phyloP scores from a whole-genome alignment of 208 protist genomes.

The Blastocrithidia nonstop region DNA sequence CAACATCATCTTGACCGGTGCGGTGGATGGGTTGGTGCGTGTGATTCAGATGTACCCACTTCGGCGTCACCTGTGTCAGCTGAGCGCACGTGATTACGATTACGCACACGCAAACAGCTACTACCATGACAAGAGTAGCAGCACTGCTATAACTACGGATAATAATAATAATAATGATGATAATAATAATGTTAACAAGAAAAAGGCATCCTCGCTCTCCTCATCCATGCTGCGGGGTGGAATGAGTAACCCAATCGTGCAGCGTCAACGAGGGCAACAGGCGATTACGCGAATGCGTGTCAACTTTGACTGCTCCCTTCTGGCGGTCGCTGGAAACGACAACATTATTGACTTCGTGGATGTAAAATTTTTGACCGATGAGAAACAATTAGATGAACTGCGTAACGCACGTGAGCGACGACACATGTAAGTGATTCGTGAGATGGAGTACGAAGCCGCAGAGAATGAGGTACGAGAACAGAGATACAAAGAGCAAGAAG shows the following conservation, averaged over 20 bases:
- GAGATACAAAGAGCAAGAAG: constrained; percentile 2
- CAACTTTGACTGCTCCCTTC: constrained; percentile 45
- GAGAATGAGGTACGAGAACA: constrained; percentile 14
- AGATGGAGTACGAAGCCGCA: constrained; percentile 36
- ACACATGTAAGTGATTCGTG: constrained; percentile 53
- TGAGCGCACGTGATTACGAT: constrained; percentile 72
- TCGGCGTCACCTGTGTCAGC: constrained; percentile 69
- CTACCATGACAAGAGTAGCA: constrained; percentile 6
- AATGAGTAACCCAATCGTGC: constrained; percentile 18
- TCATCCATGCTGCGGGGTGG: constrained; percentile 7
- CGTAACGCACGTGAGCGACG: constrained; percentile 58
- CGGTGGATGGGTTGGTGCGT: constrained; percentile 73
- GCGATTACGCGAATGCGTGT: constrained; percentile 65
- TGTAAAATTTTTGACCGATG: constrained; percentile 70
- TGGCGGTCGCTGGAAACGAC: constrained; percentile 64
- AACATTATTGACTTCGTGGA: constrained; percentile 84
- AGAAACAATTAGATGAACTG: constrained; percentile 50
- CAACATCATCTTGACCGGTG: constrained; percentile 79
- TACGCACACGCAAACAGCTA: constrained; percentile 52
- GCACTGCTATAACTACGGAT: constrained; percentile 4
- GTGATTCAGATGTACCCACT: constrained; percentile 83
- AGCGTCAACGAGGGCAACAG: constrained; percentile 35
- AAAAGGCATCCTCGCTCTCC: background rate
- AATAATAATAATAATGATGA: constrained; percentile 10
- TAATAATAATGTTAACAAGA: constrained; percentile 9